Conservation (phyloP, 306 rosid species). For the Malus orientalis region DNA sequence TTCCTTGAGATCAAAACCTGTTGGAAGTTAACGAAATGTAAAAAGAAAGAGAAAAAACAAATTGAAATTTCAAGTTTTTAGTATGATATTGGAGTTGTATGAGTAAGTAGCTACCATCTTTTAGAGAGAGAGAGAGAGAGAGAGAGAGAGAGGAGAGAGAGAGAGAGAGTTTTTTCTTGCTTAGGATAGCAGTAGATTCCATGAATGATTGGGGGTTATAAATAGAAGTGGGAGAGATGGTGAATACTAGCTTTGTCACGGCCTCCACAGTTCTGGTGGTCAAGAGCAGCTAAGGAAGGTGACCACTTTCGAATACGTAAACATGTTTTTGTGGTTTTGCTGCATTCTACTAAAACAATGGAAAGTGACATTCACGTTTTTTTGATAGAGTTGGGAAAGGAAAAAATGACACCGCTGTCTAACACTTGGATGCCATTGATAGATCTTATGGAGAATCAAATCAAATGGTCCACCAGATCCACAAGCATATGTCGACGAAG, state of each 20-base stretch:
- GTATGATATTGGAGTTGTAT: neutral
- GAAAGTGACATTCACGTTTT: constrained; percentile 19
- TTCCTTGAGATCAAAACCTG: constrained; percentile 52
- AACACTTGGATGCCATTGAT: neutral
- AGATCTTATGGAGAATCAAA: neutral
- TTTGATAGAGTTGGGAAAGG: neutral
- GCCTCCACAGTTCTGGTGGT: constrained; percentile 35
- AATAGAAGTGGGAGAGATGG: neutral
- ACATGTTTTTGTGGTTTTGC: constrained; percentile 24
- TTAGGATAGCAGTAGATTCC: neutral
- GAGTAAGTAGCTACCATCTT: constrained; percentile 47
- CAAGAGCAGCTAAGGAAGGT: neutral
- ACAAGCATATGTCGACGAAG: neutral
- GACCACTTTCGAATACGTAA: constrained; percentile 12
- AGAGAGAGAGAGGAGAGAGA: neutral
- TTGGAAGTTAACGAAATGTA: neutral
- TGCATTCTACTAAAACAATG: constrained; percentile 7
- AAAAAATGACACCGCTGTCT: neutral
- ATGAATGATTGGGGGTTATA: constrained; percentile 14
- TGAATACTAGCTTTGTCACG: neutral
- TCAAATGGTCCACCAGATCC: neutral
- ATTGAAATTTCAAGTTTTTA: neutral
- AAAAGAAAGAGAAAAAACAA: neutral
- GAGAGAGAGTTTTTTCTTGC: too few relatives aligned
- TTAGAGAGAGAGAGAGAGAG: constrained; percentile 1